These are phyloP conservation scores for Hordeum pubiflorum DNA, from an alignment of 202 grass and related monocot species.

Conservation along the genomic window DNA sequence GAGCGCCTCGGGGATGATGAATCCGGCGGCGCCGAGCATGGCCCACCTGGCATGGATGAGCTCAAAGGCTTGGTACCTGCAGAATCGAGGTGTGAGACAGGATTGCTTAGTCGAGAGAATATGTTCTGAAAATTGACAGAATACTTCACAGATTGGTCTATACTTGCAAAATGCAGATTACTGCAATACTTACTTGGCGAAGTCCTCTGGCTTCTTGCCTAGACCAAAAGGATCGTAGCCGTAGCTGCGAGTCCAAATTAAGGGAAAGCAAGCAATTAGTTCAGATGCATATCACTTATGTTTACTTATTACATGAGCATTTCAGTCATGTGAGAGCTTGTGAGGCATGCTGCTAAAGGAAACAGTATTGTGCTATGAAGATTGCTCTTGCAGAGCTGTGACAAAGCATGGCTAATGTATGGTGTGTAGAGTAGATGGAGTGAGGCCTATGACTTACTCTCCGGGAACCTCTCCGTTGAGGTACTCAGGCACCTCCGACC, in stretches of 20 bases:
- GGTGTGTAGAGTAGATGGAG: not conserved
- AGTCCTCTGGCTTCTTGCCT: slow-evolving; percentile 93
- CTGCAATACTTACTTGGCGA: slow-evolving; percentile 58
- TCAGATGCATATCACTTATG: not conserved
- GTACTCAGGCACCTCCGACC: slow-evolving; percentile 86
- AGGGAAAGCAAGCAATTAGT: slow-evolving; percentile 6
- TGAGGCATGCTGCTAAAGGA: not conserved
- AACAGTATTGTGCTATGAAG: not conserved
- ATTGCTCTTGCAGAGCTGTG: not conserved
- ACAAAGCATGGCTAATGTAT: not conserved
- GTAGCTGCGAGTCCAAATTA: slow-evolving; percentile 48
- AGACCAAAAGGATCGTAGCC: slow-evolving; percentile 96
- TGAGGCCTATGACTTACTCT: slow-evolving; percentile 60
- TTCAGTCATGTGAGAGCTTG: not conserved
- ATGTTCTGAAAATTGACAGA: not conserved
- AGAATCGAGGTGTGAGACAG: not conserved
- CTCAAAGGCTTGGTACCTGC: slow-evolving; percentile 92
- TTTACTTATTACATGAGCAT: slow-evolving; percentile 3
- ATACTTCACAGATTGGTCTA: not conserved
- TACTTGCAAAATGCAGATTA: slow-evolving; percentile 13
- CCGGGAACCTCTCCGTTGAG: slow-evolving; percentile 85
- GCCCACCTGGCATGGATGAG: slow-evolving; percentile 98
- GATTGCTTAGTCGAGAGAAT: not conserved
- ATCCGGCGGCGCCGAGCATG: slow-evolving; percentile 92
- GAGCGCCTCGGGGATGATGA: slow-evolving; percentile 91